phyloP scores from a whole-genome alignment of 176 grass and related monocot genomes.

The Musa troglodytarum region DNA sequence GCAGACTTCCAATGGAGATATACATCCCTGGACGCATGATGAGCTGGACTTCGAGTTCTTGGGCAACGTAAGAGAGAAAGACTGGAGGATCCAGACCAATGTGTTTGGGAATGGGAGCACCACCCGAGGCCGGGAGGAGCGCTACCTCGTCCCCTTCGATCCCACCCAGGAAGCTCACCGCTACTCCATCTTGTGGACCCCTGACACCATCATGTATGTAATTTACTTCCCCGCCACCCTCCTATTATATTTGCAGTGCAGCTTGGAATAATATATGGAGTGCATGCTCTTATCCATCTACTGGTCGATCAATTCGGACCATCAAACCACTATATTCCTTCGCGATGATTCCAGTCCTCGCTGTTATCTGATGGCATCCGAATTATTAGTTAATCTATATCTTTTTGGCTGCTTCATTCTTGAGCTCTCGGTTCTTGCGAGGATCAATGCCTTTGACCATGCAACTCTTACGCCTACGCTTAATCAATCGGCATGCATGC shows the following conservation, averaged over 20 bases:
- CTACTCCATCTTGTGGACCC: conserved; percentile 82
- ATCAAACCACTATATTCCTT: too few relatives aligned
- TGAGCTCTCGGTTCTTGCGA: too few relatives aligned
- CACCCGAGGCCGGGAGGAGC: conserved; percentile 62
- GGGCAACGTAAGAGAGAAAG: conserved; percentile 52
- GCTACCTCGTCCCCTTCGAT: conserved; percentile 78
- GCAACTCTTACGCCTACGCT: too few relatives aligned
- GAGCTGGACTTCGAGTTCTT: conserved; percentile 89
- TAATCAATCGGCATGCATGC: background rate
- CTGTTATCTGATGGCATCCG: too few relatives aligned
- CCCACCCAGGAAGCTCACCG: conserved; percentile 39
- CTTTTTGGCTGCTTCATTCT: too few relatives aligned
- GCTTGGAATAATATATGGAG: too few relatives aligned
- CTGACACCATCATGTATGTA: conserved; percentile 46
- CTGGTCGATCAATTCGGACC: too few relatives aligned
- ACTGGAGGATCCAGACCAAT: conserved; percentile 77
- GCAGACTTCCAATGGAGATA: conserved; percentile 75
- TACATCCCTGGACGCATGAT: conserved; percentile 53
- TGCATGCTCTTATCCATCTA: too few relatives aligned
- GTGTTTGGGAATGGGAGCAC: conserved; percentile 85
- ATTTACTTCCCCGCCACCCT: background rate
- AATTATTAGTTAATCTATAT: too few relatives aligned
- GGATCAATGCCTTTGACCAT: too few relatives aligned
- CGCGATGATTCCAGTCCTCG: too few relatives aligned
- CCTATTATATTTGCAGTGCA: background rate